These are phyloP conservation scores for Curvularia verruculosa DNA, from an alignment of 2,329 filamentous ascomycete genomes.

Conservation along the genomic window DNA sequence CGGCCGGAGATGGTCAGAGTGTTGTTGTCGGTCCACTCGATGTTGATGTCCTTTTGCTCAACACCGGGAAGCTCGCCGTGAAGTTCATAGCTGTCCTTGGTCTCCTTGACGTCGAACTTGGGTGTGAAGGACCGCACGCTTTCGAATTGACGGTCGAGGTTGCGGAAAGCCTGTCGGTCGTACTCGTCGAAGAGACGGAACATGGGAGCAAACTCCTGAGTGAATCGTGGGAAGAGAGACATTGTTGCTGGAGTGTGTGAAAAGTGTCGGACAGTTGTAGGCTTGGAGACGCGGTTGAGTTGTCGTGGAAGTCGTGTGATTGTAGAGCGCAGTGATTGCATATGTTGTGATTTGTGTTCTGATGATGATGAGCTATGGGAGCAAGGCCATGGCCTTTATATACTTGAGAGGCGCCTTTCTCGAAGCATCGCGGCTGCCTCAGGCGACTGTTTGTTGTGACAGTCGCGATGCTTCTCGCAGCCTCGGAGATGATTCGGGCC, in stretches of 20 bases:
- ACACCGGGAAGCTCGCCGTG: conserved; percentile 81
- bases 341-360: conserved; percentile 40
- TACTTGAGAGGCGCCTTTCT: conserved; percentile 33
- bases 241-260: conserved; percentile 40
- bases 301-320: conserved; percentile 40
- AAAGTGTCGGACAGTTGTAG: conserved; percentile 28
- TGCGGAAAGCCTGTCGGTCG: conserved; percentile 45
- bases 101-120: conserved; percentile 79
- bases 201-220: conserved; percentile 51
- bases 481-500: conserved; percentile 30
- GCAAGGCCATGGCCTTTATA: conserved; percentile 31
- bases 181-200: conserved; percentile 58
- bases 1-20: conserved; percentile 74
- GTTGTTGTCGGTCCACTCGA: conserved; percentile 79
- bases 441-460: conserved; percentile 10
- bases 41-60: conserved; percentile 73
- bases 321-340: conserved; percentile 47
- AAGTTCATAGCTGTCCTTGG: conserved; percentile 71
- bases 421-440: conserved; percentile 33
- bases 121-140: conserved; percentile 68
- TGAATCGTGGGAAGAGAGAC: conserved; percentile 53
- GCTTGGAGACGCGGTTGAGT: conserved; percentile 40
- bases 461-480: conserved; percentile 22
- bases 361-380: conserved; percentile 27
- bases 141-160: conserved; percentile 31